These are phyloP conservation scores for Podila clonocystis DNA, from an alignment of 192 early-diverging fungal species.

Conservation along the genomic window DNA sequence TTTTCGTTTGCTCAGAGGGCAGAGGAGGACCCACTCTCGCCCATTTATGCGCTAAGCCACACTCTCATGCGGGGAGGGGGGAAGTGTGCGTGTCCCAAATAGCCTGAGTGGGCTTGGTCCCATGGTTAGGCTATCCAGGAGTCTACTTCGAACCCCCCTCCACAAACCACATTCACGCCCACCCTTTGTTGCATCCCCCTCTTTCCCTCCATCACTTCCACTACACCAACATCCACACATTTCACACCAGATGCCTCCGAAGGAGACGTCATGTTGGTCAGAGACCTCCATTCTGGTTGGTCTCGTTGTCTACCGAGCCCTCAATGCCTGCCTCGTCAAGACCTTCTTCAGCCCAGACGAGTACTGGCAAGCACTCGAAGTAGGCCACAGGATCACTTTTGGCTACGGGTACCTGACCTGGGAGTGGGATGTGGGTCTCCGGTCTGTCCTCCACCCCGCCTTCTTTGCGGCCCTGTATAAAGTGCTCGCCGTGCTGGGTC, in stretches of 20 bases:
- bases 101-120: no score
- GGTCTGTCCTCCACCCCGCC: conserved; percentile 86
- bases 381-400: conserved; percentile 88
- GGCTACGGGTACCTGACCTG: conserved; percentile 93
- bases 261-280: neutral
- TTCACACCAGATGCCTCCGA: neutral
- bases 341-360: conserved; percentile 96
- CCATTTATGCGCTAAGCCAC: no score
- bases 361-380: conserved; percentile 96
- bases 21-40: neutral
- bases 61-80: no score
- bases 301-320: conserved; percentile 66
- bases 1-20: neutral
- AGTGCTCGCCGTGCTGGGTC: conserved; percentile 61
- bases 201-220: no score
- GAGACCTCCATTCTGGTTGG: conserved; percentile 22
- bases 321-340: conserved; percentile 67
- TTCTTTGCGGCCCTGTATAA: conserved; percentile 85
- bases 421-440: conserved; percentile 89
- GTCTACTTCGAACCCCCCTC: no score
- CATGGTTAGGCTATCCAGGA: no score
- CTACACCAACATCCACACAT: neutral
- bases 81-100: no score
- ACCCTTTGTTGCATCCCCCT: no score
- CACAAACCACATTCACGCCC: no score